Percentiles rank a stretch among this genome's conserved stretches.
Evolutionary conservation across 1,139 yeast genomes (phyloP).

Genomic region (Nadsonia commutata): DNA sequence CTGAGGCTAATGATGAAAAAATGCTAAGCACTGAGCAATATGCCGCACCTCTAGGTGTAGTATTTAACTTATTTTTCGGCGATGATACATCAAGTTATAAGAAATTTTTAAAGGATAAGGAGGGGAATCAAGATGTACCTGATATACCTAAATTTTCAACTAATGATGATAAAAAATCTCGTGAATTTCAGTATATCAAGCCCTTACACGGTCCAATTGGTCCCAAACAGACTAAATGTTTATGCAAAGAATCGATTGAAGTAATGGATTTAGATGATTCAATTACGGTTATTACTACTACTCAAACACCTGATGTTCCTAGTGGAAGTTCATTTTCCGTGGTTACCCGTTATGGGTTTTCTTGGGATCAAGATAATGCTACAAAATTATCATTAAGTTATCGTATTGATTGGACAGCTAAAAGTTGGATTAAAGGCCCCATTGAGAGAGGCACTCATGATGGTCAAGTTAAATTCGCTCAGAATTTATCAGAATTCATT

Average conservation of each 20-base stretch:
- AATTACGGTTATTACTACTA: conserved; percentile 48
- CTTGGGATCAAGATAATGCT: conserved; percentile 63
- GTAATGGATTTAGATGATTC: conserved; percentile 43
- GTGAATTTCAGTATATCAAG: conserved; percentile 61
- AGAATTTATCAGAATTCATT: conserved; percentile 42
- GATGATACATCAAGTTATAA: conserved; percentile 45
- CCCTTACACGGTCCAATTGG: conserved; percentile 80
- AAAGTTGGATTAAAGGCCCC: conserved; percentile 82
- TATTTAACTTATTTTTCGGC: conserved; percentile 59
- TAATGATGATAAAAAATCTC: conserved; percentile 22
- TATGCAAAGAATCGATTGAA: conserved; percentile 56
- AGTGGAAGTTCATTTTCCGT: conserved; percentile 75
- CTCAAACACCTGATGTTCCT: conserved; percentile 90
- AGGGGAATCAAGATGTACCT: conserved; percentile 56
- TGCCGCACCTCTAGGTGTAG: conserved; percentile 70
- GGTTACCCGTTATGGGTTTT: conserved; percentile 44
- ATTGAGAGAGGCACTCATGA: conserved; percentile 85
- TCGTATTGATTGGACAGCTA: conserved; percentile 78
- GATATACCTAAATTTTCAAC: conserved; percentile 43
- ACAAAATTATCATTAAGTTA: conserved; percentile 55
- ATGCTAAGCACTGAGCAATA: conserved; percentile 46
- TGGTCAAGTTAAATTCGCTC: conserved; percentile 70
- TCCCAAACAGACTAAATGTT: conserved; percentile 85
- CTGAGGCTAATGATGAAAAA: conserved; percentile 42
- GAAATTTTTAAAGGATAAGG: conserved; percentile 41